Evolutionary conservation across 805 yeast genomes (phyloP), one percentile per base, ranked within the genome.

Genomic region (Hanseniaspora guilliermondii): DNA sequence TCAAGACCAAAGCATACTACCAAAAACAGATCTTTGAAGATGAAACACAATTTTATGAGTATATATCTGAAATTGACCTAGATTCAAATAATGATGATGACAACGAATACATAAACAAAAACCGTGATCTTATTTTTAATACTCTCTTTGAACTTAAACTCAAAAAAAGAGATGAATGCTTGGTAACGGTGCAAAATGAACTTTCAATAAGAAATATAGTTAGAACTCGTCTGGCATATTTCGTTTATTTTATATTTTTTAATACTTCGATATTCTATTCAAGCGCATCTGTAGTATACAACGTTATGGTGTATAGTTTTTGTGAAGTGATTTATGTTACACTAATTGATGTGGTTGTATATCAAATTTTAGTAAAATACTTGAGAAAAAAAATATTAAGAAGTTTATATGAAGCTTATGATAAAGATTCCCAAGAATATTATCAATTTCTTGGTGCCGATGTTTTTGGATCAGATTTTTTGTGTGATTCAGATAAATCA

Each of bases 401-500:
- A 6, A 44, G 37, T 25, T 37, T 30, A 17, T 52, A 52, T 24
- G 45, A 42, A 2, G 35, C 37, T 19, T 52, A 16, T 21, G 55
- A 52, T 33, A 27, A 42, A 24, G 55, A 52, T 30, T 19, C 40
- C 4, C 39, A 52, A 37, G 49, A 42, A 12, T 52, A 44, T 32
- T 44, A 44, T 21, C 36, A 52, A 2, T 44, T 49, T 3, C 27
- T 25, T 2, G 55, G 55, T 4, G 24, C 36, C 16, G 30, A 9
- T 37, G 45, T 44, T 12, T 52, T 52, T 52, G 55, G 55, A 3
- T 14, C 12, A 3, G 27, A 44, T 2, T 36, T 44, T 21, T 37
- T 52, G 6, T 37, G 38, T 16, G 49, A 52, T 16, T 42, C 19
- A 16, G 17, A 16, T 25, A 25, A 44, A 2, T 14, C 30, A 2